Base-by-base conservation (phyloP, 2,329 filamentous ascomycete genomes). In the Arthrobotrys musiformis region DNA sequence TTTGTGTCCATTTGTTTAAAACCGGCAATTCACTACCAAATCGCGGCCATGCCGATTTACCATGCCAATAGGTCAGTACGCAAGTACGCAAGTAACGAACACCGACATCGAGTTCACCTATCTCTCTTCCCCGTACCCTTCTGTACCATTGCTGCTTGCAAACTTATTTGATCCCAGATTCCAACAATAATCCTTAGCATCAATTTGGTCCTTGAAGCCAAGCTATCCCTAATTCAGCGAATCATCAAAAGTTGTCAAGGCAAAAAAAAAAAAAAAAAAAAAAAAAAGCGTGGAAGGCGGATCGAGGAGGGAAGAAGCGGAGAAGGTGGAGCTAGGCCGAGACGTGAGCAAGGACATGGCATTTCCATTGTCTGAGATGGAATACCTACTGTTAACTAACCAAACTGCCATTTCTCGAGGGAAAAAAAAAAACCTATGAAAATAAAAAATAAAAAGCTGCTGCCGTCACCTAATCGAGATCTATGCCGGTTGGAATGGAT, bases 261-360 rank as follows among this genome's bases (percentile, higher is more conserved):
- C n/a, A n/a, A n/a, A n/a, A n/a, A n/a, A n/a, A n/a, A n/a, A n/a
- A n/a, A n/a, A n/a, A n/a, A n/a, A n/a, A n/a, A n/a, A n/a, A n/a
- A n/a, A n/a, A 40, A 33, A 60, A 46, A 30, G 44, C 48, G 35
- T 48, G 35, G 46, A 58, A 48, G 48, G 50, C 58, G 58, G 68
- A 72, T 72, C 68, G 48, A 64, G 67, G 40, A 69, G 56, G 67
- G 54, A 62, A 52, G 56, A 70, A 62, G 67, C 67, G 67, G 56
- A 62, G 50, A 58, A 33, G 40, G 64, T 67, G 63, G 63, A 67
- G 35, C 63, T 28, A 15, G 30, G 30, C 35, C 66, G 54, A 70
- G 42, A 33, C 54, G 22, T 44, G 35, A 60, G 40, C 64, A 54
- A 60, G 52, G 64, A 24, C 24, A 56, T 24, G n/a, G 50, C 17